Percentiles rank a stretch among this genome's conserved stretches.
These are phyloP conservation scores for Pyrus communis DNA, from an alignment of 306 rosid genomes.

Conservation along the genomic window DNA sequence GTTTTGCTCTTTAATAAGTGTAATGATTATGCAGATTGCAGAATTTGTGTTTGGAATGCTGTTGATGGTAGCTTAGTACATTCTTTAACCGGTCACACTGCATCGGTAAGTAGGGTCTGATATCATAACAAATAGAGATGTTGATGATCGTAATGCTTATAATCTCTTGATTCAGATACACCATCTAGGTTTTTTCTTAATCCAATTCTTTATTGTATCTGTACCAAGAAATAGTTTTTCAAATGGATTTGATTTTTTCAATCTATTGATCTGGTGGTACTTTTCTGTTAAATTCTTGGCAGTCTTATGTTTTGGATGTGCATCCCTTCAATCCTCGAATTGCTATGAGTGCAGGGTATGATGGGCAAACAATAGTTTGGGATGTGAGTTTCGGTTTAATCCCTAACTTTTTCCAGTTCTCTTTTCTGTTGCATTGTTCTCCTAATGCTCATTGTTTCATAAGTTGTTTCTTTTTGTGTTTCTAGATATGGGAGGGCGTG, in stretches of 20 bases:
- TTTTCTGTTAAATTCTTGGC: conserved; percentile 27
- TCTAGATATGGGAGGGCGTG: conserved; percentile 87
- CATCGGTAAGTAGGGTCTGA: conserved; percentile 44
- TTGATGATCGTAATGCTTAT: neutral
- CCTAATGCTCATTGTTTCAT: conserved; percentile 9
- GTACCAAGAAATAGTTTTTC: conserved; percentile 1
- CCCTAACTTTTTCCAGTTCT: neutral
- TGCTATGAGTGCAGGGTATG: conserved; percentile 97
- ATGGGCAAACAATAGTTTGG: conserved; percentile 84
- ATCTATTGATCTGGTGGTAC: conserved; percentile 18
- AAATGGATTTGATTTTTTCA: conserved; percentile 4
- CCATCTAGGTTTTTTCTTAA: neutral
- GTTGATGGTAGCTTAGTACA: conserved; percentile 94
- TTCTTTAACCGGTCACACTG: conserved; percentile 84
- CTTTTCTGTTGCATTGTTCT: conserved; percentile 6
- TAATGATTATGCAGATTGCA: conserved; percentile 56
- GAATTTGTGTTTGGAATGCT: conserved; percentile 96
- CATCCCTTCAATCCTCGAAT: conserved; percentile 96
- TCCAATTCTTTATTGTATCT: neutral
- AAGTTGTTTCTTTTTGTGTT: conserved; percentile 23
- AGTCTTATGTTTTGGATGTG: conserved; percentile 92
- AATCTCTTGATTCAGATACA: neutral
- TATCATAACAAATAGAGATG: neutral
- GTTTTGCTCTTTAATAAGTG: neutral
- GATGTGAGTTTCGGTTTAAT: conserved; percentile 54